These are phyloP conservation scores for Hevea brasiliensis DNA, from an alignment of 345 rosid species.

Conservation along the genomic window DNA sequence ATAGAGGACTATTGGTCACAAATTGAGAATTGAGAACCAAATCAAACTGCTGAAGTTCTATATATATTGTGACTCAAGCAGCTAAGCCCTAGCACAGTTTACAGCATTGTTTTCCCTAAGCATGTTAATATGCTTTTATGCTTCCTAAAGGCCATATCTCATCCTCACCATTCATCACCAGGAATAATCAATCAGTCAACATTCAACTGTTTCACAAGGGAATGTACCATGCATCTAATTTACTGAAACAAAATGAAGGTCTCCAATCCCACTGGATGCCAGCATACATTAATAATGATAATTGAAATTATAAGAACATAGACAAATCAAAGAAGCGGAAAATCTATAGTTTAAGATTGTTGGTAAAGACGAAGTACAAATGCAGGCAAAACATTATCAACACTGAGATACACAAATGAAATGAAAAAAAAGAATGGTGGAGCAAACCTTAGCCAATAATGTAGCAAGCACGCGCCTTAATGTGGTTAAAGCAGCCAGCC, in stretches of 20 bases:
- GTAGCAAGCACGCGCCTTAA: slow-evolving; percentile 69
- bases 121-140: background rate
- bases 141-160: too few relatives aligned
- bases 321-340: background rate
- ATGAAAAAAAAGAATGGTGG: background rate
- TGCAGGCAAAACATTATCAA: background rate
- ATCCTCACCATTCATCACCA: too few relatives aligned
- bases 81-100: background rate
- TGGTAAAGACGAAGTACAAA: background rate
- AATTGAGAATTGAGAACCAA: background rate
- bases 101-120: background rate
- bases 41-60: too few relatives aligned
- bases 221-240: too few relatives aligned
- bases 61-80: background rate
- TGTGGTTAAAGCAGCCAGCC: slow-evolving; percentile 54
- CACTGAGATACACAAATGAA: slow-evolving; percentile 3
- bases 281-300: too few relatives aligned
- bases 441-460: slow-evolving; percentile 80
- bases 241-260: too few relatives aligned
- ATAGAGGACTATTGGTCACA: background rate
- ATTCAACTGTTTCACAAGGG: too few relatives aligned
- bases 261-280: too few relatives aligned
- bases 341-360: background rate
- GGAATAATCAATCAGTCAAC: too few relatives aligned
- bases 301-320: too few relatives aligned